A percentile compares a stretch with the other conserved stretches of the same genome.
These are phyloP conservation scores for Odonthalia washingtoniensis DNA, from an alignment of 31 red algal species.

Conservation along the genomic window DNA sequence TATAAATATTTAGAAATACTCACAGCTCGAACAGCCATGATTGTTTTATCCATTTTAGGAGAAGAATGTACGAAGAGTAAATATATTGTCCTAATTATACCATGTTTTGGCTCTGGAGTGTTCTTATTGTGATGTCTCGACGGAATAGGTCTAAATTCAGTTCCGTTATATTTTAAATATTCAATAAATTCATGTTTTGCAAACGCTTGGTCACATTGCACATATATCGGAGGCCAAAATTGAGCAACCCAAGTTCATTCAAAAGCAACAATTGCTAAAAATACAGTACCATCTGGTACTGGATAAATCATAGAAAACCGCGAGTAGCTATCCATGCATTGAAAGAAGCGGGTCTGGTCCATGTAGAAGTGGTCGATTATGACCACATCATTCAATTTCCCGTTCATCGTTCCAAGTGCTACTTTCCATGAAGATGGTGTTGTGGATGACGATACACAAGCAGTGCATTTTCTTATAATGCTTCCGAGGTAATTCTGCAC, in stretches of 20 bases:
- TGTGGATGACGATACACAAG: too few relatives aligned
- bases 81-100: not conserved
- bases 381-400: too few relatives aligned
- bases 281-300: not conserved
- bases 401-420: too few relatives aligned
- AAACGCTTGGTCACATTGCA: not conserved
- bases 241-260: not conserved
- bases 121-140: not conserved
- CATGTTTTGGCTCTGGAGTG: not conserved
- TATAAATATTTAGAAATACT: constrained; percentile 22
- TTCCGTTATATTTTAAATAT: not conserved
- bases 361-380: too few relatives aligned
- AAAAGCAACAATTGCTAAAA: not conserved
- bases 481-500: too few relatives aligned
- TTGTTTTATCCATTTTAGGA: not conserved
- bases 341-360: too few relatives aligned
- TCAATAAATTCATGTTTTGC: not conserved
- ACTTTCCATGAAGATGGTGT: too few relatives aligned
- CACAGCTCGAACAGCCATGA: not conserved
- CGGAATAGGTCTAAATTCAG: not conserved
- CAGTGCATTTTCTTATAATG: too few relatives aligned
- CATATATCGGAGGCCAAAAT: not conserved
- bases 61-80: not conserved
- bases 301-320: not conserved
- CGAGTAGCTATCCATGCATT: not conserved